phyloP scores from a whole-genome alignment of 805 yeast genomes.

The Metschnikowia kofuensis region DNA sequence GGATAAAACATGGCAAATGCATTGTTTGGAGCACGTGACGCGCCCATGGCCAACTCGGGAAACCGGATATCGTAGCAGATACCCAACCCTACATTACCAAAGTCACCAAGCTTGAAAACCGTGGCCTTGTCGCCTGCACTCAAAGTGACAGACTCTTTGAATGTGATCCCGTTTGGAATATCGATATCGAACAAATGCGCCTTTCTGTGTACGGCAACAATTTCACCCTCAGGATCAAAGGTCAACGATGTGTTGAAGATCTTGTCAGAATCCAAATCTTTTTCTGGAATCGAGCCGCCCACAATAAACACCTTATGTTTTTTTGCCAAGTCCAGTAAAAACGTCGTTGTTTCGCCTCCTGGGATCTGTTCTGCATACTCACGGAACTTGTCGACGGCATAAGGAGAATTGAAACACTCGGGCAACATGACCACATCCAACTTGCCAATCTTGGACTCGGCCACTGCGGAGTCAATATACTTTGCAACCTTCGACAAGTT shows the following conservation, averaged over 20 bases:
- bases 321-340: slow-evolving; percentile 65
- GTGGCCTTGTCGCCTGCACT: slow-evolving; percentile 83
- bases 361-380: slow-evolving; percentile 89
- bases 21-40: slow-evolving; percentile 58
- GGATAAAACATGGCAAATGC: slow-evolving; percentile 79
- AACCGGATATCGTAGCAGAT: slow-evolving; percentile 80
- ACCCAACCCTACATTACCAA: slow-evolving; percentile 65
- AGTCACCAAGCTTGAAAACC: slow-evolving; percentile 59
- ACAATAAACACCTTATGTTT: slow-evolving; percentile 60
- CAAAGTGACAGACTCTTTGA: slow-evolving; percentile 74
- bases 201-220: slow-evolving; percentile 87
- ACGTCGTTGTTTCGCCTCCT: slow-evolving; percentile 60
- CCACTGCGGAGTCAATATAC: slow-evolving; percentile 60
- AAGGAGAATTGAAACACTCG: slow-evolving; percentile 96
- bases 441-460: slow-evolving; percentile 29
- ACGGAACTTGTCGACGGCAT: slow-evolving; percentile 80
- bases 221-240: slow-evolving; percentile 66
- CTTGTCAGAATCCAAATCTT: slow-evolving; percentile 38
- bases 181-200: slow-evolving; percentile 91
- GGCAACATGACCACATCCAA: slow-evolving; percentile 81
- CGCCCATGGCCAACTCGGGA: slow-evolving; percentile 71
- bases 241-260: slow-evolving; percentile 71
- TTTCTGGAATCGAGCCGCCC: slow-evolving; percentile 94
- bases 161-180: slow-evolving; percentile 86
- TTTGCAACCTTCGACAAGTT: slow-evolving; percentile 68